These are phyloP conservation scores for Mycena chlorophos DNA, from an alignment of 768 basidiomycete genomes.

Conservation along the genomic window DNA sequence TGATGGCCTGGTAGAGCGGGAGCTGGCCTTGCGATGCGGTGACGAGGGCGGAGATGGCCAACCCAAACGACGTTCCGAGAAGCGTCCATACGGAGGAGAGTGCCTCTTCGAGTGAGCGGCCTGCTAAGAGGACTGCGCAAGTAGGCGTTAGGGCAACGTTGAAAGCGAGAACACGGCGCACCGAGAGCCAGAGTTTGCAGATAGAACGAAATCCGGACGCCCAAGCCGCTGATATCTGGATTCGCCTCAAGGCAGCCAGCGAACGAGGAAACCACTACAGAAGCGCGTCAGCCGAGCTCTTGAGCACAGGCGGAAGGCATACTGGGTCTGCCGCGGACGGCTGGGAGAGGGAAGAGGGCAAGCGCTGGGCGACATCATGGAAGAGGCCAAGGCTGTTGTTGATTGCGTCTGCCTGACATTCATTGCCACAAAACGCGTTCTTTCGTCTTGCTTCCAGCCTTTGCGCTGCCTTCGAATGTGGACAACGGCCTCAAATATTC, in stretches of 20 bases:
- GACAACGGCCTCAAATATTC: too few species aligned
- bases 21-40: constrained; percentile 20
- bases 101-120: constrained; percentile 24
- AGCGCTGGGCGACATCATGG: not conserved
- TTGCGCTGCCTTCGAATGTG: too few species aligned
- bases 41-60: constrained; percentile 27
- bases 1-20: constrained; percentile 27
- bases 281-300: not conserved
- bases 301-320: not conserved
- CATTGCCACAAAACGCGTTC: too few species aligned
- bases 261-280: not conserved
- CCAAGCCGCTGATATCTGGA: constrained; percentile 28
- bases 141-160: not conserved
- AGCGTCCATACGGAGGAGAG: constrained; percentile 29
- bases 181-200: constrained; percentile 27
- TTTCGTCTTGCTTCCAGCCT: too few species aligned
- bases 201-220: constrained; percentile 30
- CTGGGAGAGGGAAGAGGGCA: not conserved
- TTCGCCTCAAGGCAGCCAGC: constrained; percentile 13
- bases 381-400: too few species aligned
- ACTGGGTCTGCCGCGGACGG: not conserved
- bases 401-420: too few species aligned
- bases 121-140: constrained; percentile 22
- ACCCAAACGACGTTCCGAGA: constrained; percentile 26
- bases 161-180: not conserved